Evolutionary conservation across 192 early-diverging fungal genomes (phyloP).

Genomic region (Gamsiella multidivaricata): DNA sequence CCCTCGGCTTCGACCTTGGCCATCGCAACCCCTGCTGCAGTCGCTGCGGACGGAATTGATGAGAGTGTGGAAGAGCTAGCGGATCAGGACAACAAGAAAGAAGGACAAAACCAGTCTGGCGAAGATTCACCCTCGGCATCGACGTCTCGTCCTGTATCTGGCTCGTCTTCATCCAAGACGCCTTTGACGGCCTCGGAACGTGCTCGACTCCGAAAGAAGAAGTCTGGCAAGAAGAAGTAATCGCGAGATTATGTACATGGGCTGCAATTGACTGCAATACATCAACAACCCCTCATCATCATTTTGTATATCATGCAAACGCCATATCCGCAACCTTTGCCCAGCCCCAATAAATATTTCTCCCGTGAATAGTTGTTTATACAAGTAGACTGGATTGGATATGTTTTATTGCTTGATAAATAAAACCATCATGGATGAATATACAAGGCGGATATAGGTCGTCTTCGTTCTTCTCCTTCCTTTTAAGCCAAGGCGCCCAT

Average conservation of each 20-base stretch:
- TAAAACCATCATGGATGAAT: not conserved
- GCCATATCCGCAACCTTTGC: too few relatives aligned
- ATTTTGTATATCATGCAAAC: too few relatives aligned
- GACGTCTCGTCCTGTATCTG: not conserved
- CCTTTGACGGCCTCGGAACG: conserved; percentile 5
- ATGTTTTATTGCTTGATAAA: not conserved
- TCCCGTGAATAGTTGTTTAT: too few relatives aligned
- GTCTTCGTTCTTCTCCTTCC: too few relatives aligned
- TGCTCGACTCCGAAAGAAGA: conserved; percentile 32
- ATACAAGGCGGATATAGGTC: too few relatives aligned
- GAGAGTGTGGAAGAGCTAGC: too few relatives aligned
- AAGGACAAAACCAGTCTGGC: not conserved
- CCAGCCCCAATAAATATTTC: too few relatives aligned
- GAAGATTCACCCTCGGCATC: not conserved
- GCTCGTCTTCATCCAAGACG: conserved; percentile 9
- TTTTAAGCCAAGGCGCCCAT: conserved; percentile 78
- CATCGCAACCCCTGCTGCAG: not conserved
- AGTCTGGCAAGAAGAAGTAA: conserved; percentile 39
- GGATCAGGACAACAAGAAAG: not conserved
- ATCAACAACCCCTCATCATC: too few relatives aligned
- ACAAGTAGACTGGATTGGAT: too few relatives aligned
- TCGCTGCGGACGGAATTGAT: not conserved
- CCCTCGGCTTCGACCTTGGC: not conserved
- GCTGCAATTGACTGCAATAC: too few relatives aligned
- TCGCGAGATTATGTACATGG: too few relatives aligned